Evolutionary conservation across 768 basidiomycete genomes (phyloP), one percentile per base, ranked within the genome.

Genomic region (Suillus sp.): DNA sequence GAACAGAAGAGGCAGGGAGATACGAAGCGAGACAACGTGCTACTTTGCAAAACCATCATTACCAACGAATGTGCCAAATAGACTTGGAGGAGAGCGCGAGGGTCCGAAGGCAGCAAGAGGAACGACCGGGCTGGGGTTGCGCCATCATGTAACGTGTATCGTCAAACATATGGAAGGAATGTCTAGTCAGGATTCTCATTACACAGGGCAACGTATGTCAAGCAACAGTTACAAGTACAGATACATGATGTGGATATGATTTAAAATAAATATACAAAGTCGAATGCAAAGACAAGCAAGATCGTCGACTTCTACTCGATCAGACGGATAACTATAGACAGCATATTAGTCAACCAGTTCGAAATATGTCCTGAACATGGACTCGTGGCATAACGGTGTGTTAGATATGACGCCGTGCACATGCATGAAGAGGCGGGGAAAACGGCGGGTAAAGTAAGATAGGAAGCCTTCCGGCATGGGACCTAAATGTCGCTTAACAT

Each of bases 381-480:
- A 86, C 74, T 99, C 97, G 65, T 83, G 80, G 58, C 87, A 82
- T 47, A 98, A 80, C n/a, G 83, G 78, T 14, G 89, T 90, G 35
- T 83, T 80, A 10, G 84, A 82, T 67, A 99, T 83, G 69, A 95
- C 93, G n/a, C 80, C 74, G 70, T 96, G 91, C 25, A 98, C 95
- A 73, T 98, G 95, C 56, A 98, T 79, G 83, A 99, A 94, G 10
- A 99, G 83, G 18, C 78, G 81, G 16, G 97, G 97, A 78, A 91
- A 99, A n/a, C 95, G 87, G 35, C 86, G 83, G 3, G 96, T 98
- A 73, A 99, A 99, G 76, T 99, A 99, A 1, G 83, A 79, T 60
- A 99, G 77, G 80, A 92, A 99, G 13, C 96, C 96, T 65, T 91
- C 89, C 0, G 97, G 97, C 83, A 99, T 90, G 14, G 91, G 82